A percentile compares a stretch with the other conserved stretches of the same genome.
These are phyloP conservation scores for Cruciata laevipes DNA, from an alignment of 257 asterid genomes.

Conservation along the genomic window DNA sequence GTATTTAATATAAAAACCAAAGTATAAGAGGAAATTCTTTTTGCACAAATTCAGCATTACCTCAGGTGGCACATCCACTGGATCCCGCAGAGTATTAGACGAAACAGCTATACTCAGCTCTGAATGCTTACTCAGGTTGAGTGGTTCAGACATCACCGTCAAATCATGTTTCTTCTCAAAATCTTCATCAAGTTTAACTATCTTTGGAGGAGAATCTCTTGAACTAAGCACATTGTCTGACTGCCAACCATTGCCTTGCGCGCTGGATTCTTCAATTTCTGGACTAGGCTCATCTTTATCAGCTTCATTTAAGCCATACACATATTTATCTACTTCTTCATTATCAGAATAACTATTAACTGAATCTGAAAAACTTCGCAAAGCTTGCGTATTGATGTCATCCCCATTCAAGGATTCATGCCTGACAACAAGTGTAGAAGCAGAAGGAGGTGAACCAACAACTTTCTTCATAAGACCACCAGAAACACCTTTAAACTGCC, in stretches of 20 bases:
- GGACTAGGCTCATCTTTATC: constrained; percentile 56
- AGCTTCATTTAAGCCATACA: constrained; percentile 34
- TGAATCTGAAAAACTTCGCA: constrained; percentile 58
- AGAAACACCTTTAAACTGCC: constrained; percentile 97
- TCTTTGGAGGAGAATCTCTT: constrained; percentile 44
- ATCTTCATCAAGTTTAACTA: constrained; percentile 44
- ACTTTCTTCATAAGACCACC: constrained; percentile 73
- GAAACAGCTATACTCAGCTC: constrained; percentile 47
- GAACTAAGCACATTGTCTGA: constrained; percentile 63
- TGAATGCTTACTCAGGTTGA: constrained; percentile 31
- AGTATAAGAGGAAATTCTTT: background rate
- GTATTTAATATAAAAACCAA: background rate
- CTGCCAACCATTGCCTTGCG: constrained; percentile 48
- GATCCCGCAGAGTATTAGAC: constrained; percentile 56
- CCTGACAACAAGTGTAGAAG: constrained; percentile 40
- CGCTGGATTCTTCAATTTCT: constrained; percentile 38
- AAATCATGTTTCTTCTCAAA: constrained; percentile 34
- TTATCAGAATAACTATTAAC: constrained; percentile 68
- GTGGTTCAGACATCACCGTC: constrained; percentile 36
- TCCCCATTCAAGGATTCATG: constrained; percentile 65
- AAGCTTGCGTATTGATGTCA: constrained; percentile 48
- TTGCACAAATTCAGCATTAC: constrained; percentile 27
- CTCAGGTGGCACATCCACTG: constrained; percentile 80
- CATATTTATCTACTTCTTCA: constrained; percentile 73
- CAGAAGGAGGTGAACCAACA: constrained; percentile 52